Evolutionary conservation across 2,329 filamentous ascomycete species (phyloP).

Genomic region (Calonectria pteridis): DNA sequence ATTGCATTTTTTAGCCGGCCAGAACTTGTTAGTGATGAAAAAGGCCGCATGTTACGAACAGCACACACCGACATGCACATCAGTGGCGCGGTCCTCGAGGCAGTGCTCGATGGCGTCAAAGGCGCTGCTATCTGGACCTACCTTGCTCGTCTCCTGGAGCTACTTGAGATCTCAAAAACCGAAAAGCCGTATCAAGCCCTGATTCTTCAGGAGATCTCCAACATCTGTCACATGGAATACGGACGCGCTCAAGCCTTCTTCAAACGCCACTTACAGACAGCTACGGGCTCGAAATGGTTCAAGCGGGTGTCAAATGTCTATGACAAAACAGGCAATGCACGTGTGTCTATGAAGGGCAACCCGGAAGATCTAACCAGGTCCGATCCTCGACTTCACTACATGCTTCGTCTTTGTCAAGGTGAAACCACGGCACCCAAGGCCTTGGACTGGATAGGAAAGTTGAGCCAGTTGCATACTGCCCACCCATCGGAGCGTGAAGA

Average conservation of each 20-base stretch:
- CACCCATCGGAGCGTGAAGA: conserved; percentile 50
- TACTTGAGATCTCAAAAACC: conserved; percentile 42
- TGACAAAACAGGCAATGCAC: conserved; percentile 52
- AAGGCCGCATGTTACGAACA: conserved; percentile 52
- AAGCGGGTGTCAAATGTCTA: conserved; percentile 52
- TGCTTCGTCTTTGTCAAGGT: conserved; percentile 58
- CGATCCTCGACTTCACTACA: conserved; percentile 56
- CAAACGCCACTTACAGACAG: conserved; percentile 55
- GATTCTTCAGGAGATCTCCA: conserved; percentile 60
- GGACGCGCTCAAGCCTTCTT: conserved; percentile 52
- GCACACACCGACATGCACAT: conserved; percentile 57
- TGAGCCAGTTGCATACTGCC: conserved; percentile 52
- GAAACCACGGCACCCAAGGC: conserved; percentile 52
- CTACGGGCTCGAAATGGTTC: conserved; percentile 55
- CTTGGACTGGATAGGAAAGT: conserved; percentile 55
- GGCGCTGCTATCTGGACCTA: conserved; percentile 56
- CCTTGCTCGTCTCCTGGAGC: conserved; percentile 51
- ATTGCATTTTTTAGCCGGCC: conserved; percentile 54
- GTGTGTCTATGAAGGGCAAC: conserved; percentile 55
- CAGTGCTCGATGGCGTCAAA: conserved; percentile 52
- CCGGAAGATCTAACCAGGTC: conserved; percentile 53
- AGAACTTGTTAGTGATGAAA: conserved; percentile 59
- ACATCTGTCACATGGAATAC: conserved; percentile 60
- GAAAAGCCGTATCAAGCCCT: conserved; percentile 49
- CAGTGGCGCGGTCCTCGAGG: conserved; percentile 57